Evolutionary conservation across 495 filamentous ascomycete genomes (phyloP).

Genomic region (Aspergillus incahuasiensis): DNA sequence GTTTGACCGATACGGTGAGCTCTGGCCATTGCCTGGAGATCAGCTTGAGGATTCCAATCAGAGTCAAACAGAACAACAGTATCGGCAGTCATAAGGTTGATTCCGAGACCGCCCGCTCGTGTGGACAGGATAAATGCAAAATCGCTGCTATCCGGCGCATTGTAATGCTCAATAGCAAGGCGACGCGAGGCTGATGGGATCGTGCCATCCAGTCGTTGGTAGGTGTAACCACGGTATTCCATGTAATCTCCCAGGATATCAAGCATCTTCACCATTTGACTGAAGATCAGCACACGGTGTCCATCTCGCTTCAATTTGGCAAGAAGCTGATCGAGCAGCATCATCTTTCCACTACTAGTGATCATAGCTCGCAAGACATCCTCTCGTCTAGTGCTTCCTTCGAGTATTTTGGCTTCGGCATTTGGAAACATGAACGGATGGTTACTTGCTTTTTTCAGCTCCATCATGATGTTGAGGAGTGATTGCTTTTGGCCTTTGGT

Average conservation of each 20-base stretch:
- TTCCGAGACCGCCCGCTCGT: constrained; percentile 90
- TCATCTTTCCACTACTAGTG: constrained; percentile 98
- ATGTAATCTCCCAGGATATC: constrained; percentile 94
- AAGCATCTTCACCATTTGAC: constrained; percentile 99
- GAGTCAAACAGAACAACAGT: constrained; percentile 98
- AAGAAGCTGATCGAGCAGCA: constrained; percentile 90
- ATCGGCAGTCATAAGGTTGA: constrained; percentile 98
- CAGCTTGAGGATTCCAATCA: constrained; percentile 98
- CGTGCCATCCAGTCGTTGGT: constrained; percentile 92
- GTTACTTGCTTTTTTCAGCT: constrained; percentile 97
- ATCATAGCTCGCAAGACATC: constrained; percentile 87
- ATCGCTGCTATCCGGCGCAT: constrained; percentile 85
- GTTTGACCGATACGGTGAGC: constrained; percentile 98
- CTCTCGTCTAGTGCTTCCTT: constrained; percentile 70
- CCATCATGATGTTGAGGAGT: constrained; percentile 99
- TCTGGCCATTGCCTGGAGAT: constrained; percentile 96
- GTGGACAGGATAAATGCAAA: constrained; percentile 97
- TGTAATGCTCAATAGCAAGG: constrained; percentile 96
- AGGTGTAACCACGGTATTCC: constrained; percentile 80
- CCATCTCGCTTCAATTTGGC: constrained; percentile 85
- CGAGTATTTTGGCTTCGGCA: constrained; percentile 81
- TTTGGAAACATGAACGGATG: constrained; percentile 97
- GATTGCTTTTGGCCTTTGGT: constrained; percentile 86
- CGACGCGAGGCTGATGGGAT: constrained; percentile 79
- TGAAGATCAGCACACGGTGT: constrained; percentile 96